phyloP scores from a whole-genome alignment of 2,329 filamentous ascomycete genomes.

The Cytospora piceae region DNA sequence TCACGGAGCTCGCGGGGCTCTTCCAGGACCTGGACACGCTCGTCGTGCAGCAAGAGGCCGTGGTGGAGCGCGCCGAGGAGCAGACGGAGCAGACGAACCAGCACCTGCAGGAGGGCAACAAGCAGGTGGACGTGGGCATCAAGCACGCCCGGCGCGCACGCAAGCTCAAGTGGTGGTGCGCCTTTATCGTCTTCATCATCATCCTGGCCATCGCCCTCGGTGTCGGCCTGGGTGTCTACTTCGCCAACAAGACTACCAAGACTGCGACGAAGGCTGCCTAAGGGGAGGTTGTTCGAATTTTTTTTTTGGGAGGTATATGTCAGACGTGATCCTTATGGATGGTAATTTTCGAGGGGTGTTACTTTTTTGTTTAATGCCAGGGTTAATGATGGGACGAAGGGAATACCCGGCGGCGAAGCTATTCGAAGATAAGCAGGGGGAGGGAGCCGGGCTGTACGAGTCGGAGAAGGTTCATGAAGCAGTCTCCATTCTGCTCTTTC shows the following conservation, averaged over 20 bases:
- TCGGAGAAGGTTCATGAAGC: neutral
- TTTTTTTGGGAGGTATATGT: neutral
- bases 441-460: neutral
- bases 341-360: slow-evolving; percentile 1
- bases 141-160: slow-evolving; percentile 67
- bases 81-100: slow-evolving; percentile 68
- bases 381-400: neutral
- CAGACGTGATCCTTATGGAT: neutral
- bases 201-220: slow-evolving; percentile 58
- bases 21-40: slow-evolving; percentile 77
- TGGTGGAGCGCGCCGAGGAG: slow-evolving; percentile 64
- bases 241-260: slow-evolving; percentile 35
- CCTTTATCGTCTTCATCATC: slow-evolving; percentile 64
- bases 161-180: slow-evolving; percentile 82
- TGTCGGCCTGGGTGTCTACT: slow-evolving; percentile 56
- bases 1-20: slow-evolving; percentile 69
- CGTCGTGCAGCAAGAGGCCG: slow-evolving; percentile 71
- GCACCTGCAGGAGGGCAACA: slow-evolving; percentile 71
- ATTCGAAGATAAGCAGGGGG: neutral
- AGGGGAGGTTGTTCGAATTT: slow-evolving; percentile 2
- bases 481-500: neutral
- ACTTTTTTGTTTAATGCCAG: neutral
- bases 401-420: neutral
- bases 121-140: slow-evolving; percentile 70
- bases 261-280: neutral